These are phyloP conservation scores for Penicillium sp. DNA, from an alignment of 2,329 filamentous ascomycete species.

Conservation along the genomic window DNA sequence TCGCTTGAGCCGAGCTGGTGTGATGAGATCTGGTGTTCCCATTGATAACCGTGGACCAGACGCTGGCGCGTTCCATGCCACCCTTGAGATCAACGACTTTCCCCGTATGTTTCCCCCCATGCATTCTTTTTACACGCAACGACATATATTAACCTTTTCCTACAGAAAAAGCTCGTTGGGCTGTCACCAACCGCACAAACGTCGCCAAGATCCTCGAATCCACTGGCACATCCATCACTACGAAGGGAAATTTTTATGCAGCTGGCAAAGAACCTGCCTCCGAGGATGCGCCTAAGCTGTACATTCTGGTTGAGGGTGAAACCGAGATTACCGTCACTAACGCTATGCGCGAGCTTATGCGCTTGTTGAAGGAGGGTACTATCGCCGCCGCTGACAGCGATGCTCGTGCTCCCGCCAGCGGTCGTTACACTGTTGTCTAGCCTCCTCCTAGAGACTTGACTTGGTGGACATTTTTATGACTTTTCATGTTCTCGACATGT, in stretches of 20 bases:
- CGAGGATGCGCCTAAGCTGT: conserved; percentile 84
- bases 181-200: conserved; percentile 96
- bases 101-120: conserved; percentile 60
- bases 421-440: conserved; percentile 77
- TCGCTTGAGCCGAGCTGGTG: conserved; percentile 82
- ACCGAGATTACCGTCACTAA: conserved; percentile 89
- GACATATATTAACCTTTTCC: conserved; percentile 10
- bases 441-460: background rate
- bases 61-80: conserved; percentile 93
- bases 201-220: conserved; percentile 96
- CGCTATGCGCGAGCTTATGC: conserved; percentile 85
- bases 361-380: conserved; percentile 84
- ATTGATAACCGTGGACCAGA: conserved; percentile 99
- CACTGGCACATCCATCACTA: conserved; percentile 94
- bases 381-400: conserved; percentile 87
- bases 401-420: conserved; percentile 71
- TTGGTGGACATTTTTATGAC: background rate
- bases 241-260: conserved; percentile 88
- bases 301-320: conserved; percentile 96
- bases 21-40: conserved; percentile 86
- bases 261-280: conserved; percentile 75
- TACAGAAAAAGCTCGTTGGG: conserved; percentile 89
- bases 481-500: conserved; percentile 7
- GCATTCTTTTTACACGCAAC: background rate
- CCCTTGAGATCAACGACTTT: conserved; percentile 98